phyloP scores from a whole-genome alignment of 148 eudicot species.

The Rhododendron mucronatum region DNA sequence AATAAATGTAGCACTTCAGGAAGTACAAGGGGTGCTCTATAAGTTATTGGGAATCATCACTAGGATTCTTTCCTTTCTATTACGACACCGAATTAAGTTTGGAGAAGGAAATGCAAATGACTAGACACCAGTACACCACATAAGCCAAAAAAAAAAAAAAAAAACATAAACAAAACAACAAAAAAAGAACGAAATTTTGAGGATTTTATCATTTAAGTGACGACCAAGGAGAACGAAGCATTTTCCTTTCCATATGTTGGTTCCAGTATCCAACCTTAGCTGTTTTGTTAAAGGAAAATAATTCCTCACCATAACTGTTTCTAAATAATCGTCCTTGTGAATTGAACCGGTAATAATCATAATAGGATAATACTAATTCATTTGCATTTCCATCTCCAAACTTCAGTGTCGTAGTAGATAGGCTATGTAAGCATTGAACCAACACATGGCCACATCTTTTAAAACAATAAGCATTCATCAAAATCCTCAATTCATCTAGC shows the following conservation, averaged over 20 bases:
- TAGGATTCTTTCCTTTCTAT: too few species aligned
- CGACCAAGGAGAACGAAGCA: not conserved
- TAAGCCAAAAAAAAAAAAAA: not conserved
- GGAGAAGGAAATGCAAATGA: conserved; percentile 22
- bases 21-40: not conserved
- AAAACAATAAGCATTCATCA: too few species aligned
- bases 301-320: not conserved
- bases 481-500: too few species aligned
- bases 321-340: not conserved
- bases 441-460: too few species aligned
- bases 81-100: too few species aligned
- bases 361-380: too few species aligned
- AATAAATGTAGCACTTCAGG: not conserved
- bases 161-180: not conserved
- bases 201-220: not conserved
- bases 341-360: not conserved
- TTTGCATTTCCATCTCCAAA: too few species aligned
- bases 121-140: conserved; percentile 23
- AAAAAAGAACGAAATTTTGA: not conserved
- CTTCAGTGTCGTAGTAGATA: too few species aligned
- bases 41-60: not conserved
- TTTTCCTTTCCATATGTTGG: not conserved
- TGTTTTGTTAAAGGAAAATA: not conserved
- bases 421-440: too few species aligned
- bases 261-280: too few species aligned